phyloP scores from a whole-genome alignment of 177 flowering plant species.

The Vitis hybrid region DNA sequence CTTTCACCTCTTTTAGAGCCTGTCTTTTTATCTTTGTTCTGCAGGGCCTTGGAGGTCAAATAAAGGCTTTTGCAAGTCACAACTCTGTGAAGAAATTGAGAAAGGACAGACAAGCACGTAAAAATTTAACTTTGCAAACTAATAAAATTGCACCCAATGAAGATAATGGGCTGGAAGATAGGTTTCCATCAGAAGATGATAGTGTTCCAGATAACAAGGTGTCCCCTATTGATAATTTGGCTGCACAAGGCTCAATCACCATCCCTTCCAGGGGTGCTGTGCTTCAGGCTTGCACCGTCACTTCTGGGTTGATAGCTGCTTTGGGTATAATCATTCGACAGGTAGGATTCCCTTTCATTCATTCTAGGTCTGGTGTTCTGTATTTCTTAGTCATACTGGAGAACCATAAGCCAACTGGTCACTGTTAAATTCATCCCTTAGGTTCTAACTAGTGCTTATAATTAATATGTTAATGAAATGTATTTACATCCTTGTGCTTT shows the following conservation, averaged over 20 bases:
- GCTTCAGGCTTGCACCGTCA: conserved; percentile 75
- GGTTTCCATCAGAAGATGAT: conserved; percentile 19
- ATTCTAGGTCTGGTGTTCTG: background rate
- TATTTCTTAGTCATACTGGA: background rate
- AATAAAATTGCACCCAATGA: conserved; percentile 18
- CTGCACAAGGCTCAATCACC: conserved; percentile 13
- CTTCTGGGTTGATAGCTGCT: conserved; percentile 65
- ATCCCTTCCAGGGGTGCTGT: conserved; percentile 55
- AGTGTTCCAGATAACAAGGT: conserved; percentile 15
- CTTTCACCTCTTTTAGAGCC: too few species aligned
- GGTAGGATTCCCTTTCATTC: conserved; percentile 36
- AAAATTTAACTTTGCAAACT: conserved; percentile 14
- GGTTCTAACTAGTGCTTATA: too few species aligned
- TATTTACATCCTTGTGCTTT: too few species aligned
- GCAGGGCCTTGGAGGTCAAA: conserved; percentile 30
- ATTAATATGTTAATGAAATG: too few species aligned
- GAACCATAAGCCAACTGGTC: background rate
- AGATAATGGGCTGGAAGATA: conserved; percentile 14
- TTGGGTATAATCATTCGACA: conserved; percentile 67
- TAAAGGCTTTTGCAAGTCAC: conserved; percentile 39
- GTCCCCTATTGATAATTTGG: conserved; percentile 21
- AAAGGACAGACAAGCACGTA: conserved; percentile 24
- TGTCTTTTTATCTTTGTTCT: background rate
- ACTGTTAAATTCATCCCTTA: background rate
- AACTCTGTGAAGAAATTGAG: conserved; percentile 39